Conservation (phyloP, 106 monocot genomes). For the Hemerocallis citrina region DNA sequence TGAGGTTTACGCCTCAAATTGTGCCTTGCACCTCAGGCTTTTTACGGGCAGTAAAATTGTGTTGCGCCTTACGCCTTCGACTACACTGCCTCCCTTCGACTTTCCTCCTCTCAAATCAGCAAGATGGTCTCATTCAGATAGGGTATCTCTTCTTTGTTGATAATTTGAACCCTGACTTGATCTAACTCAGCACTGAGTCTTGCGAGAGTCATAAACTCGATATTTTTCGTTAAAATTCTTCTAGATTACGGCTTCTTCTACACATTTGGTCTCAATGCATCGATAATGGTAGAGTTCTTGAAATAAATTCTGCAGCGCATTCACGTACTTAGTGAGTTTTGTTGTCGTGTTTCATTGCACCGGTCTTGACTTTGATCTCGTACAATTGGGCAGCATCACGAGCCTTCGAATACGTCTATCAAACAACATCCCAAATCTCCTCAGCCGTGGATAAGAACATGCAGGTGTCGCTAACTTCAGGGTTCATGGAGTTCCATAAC, state of each 20-base stretch:
- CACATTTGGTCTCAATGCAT: slow-evolving; percentile 3
- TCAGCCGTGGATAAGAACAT: no score
- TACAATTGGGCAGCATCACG: slow-evolving; percentile 1
- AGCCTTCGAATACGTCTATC: slow-evolving; percentile 6
- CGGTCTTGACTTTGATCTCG: no score
- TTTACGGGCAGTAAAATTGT: no score
- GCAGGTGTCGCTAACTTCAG: no score
- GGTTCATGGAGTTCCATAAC: no score
- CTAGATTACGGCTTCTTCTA: background rate
- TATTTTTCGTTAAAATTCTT: background rate
- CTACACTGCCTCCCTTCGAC: no score
- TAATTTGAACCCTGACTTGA: slow-evolving; percentile 4
- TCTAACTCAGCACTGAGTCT: background rate
- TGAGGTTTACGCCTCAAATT: no score
- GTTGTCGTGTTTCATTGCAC: slow-evolving; percentile 3
- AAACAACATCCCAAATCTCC: no score
- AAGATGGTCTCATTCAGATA: background rate
- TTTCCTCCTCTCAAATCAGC: background rate
- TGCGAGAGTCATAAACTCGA: background rate
- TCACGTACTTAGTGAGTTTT: slow-evolving; percentile 4
- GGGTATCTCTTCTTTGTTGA: background rate
- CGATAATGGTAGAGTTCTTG: slow-evolving; percentile 4
- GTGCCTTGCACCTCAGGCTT: no score
- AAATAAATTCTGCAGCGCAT: background rate
- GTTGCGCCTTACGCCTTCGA: no score